Base-by-base conservation (phyloP, 768 basidiomycete species). In the Porpolomopsis calyptriformis region DNA sequence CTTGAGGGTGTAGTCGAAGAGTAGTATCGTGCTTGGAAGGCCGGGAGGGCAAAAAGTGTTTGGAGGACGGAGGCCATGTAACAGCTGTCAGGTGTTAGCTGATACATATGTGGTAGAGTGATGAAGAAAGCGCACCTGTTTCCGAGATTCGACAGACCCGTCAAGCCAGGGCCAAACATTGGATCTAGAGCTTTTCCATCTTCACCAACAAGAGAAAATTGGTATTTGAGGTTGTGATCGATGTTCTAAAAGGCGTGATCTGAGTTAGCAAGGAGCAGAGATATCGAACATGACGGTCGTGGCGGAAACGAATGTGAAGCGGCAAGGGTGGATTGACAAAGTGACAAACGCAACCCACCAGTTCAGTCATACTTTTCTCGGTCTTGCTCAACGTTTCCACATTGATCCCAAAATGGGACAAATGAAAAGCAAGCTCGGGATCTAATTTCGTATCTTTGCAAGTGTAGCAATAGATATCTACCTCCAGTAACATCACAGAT, bases 61-160 rank as follows among this genome's bases (percentile, higher is more conserved):
- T 98, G 94, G 0, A 98, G 63, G 9, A 90, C 82, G 0, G 92
- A 96, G 1, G 93, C 89, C 82, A 99, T 94, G 67, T 99, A 99
- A 62, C 94, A 99, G 60, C 92, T 91, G 50, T 23, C 23, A 19
- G 42, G 23, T 20, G 14, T 34, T 37, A 10, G 11, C 37, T n/a
- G n/a, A n/a, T n/a, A n/a, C n/a, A n/a, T n/a, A n/a, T n/a, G n/a
- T n/a, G n/a, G n/a, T n/a, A n/a, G n/a, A 26, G 44, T 22, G 11
- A 22, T 3, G 14, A 7, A 14, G 6, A 35, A 2, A 4, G 47
- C 48, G 24, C 49, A 63, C 68, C 85, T 91, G 63, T 98, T 98
- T 1, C 94, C 96, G 1, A 99, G 75, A 60, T 99, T 98, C 19
- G 79, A 68, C 0, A 98, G 67, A 1, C 96, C 96, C 0, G 94